Evolutionary conservation across 805 yeast genomes (phyloP), one percentile per base, ranked within the genome.

Genomic region (Tetrapisispora taiwanensis): DNA sequence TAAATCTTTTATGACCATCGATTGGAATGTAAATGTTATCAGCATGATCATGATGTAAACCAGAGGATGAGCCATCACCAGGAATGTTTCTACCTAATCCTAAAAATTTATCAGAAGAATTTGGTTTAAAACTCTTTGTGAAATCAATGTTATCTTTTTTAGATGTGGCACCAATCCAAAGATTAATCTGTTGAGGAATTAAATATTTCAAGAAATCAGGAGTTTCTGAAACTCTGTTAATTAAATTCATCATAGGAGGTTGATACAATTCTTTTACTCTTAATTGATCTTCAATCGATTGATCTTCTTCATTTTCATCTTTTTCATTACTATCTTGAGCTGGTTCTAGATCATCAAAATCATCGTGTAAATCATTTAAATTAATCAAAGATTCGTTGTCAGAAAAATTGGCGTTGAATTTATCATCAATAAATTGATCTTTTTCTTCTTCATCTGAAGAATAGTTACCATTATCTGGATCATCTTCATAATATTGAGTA

Each of bases 21-120:
- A 77, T 55, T 1, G 83, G 74, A 4, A 82, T 67, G 56, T 83
- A 83, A 30, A 83, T 63, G 53, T 83, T 83, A 55, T 82, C 89
- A 1, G 89, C 85, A 60, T 82, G 89, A 57, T 83, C 90, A 57
- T 83, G 90, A 52, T 83, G 90, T 12, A 83, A 62, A 0, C 90
- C 90, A 1, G 88, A 79, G 0, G 87, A 79, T 0, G 79, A 68
- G 1, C 81, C 82, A 1, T 69, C 67, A 1, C 75, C 73, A 1
- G 86, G 82, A 0, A 81, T 60, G 19, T 63, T 63, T 53, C 76
- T 74, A 1, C 85, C 85, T 4, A 78, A 57, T 1, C 75, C 74
- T 15, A 63, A 55, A 42, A 45, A 48, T 27, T 43, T 48, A 38
- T 62, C 60, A 2, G 49, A 44, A 14, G 55, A 50, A 1, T 38